phyloP scores from a whole-genome alignment of 1,139 yeast genomes.

The Debaryomyces singareniensis region DNA sequence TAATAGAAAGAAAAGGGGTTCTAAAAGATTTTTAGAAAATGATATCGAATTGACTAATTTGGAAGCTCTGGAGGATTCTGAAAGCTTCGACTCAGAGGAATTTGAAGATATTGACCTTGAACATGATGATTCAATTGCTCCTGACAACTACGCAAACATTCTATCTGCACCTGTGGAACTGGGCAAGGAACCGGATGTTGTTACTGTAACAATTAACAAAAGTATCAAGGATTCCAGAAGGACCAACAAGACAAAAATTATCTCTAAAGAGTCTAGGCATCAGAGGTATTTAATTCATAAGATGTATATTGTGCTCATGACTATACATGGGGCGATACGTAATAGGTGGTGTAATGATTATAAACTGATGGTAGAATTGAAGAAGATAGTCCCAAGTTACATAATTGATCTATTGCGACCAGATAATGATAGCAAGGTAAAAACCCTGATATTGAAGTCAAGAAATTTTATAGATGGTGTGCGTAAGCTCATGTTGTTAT shows the following conservation, averaged over 20 bases:
- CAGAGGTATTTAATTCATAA: slow-evolving; percentile 54
- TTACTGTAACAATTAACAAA: slow-evolving; percentile 12
- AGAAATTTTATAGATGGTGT: slow-evolving; percentile 72
- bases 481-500: slow-evolving; percentile 53
- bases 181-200: slow-evolving; percentile 8
- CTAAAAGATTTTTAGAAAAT: neutral
- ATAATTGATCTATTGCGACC: slow-evolving; percentile 40
- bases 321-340: slow-evolving; percentile 59
- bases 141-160: neutral
- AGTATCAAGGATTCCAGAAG: slow-evolving; percentile 7
- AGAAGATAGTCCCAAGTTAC: slow-evolving; percentile 40
- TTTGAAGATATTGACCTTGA: slow-evolving; percentile 26
- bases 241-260: slow-evolving; percentile 24
- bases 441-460: slow-evolving; percentile 43
- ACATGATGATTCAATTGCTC: neutral
- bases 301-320: slow-evolving; percentile 48
- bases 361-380: slow-evolving; percentile 30
- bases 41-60: too few species aligned
- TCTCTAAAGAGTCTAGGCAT: slow-evolving; percentile 49
- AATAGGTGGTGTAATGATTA: slow-evolving; percentile 70
- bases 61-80: slow-evolving; percentile 1
- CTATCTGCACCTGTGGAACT: too few species aligned
- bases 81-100: slow-evolving; percentile 19
- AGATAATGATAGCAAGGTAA: slow-evolving; percentile 34
- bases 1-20: slow-evolving; percentile 3